Percentiles rank a stretch among this genome's conserved stretches.
phyloP scores from a whole-genome alignment of 2,329 filamentous ascomycete species.

The Exutisphaerella laricina region DNA sequence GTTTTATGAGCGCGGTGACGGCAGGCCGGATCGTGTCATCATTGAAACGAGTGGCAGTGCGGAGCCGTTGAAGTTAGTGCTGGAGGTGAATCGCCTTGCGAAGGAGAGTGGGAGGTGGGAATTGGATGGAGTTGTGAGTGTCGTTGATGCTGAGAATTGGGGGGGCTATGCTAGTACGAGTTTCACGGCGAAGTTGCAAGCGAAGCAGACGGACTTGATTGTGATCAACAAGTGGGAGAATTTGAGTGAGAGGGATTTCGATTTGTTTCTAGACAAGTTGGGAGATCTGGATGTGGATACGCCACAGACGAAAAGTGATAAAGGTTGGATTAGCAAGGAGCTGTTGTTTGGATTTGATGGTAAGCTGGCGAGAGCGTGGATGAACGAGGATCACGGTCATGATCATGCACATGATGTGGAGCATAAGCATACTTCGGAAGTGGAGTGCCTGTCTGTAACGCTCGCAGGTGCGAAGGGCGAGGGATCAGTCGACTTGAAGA shows the following conservation, averaged over 20 bases:
- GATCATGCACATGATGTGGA: conserved; percentile 40
- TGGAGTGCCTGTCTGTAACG: conserved; percentile 83
- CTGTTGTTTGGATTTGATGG: conserved; percentile 85
- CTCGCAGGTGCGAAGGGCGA: conserved; percentile 40
- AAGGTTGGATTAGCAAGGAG: conserved; percentile 70
- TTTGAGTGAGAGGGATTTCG: conserved; percentile 66
- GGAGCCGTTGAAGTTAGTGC: conserved; percentile 74
- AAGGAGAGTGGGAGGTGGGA: conserved; percentile 64
- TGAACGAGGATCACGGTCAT: conserved; percentile 32
- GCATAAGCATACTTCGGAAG: conserved; percentile 68
- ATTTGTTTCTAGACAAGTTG: conserved; percentile 70
- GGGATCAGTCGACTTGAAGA: conserved; percentile 52
- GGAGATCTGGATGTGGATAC: conserved; percentile 75
- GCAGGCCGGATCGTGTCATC: conserved; percentile 74
- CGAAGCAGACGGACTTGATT: conserved; percentile 81
- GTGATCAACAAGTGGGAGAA: conserved; percentile 91
- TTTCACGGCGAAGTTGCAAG: conserved; percentile 83
- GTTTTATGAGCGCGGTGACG: conserved; percentile 51
- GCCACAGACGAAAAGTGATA: conserved; percentile 73
- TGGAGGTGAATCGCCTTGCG: conserved; percentile 78
- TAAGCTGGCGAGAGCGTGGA: conserved; percentile 57
- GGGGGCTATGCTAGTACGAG: conserved; percentile 84
- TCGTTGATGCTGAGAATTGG: conserved; percentile 95
- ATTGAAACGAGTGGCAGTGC: conserved; percentile 89
- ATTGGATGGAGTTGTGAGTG: conserved; percentile 81